Evolutionary conservation across 495 filamentous ascomycete genomes (phyloP), one percentile per base, ranked within the genome.

Genomic region (Daldinia bambusicola): DNA sequence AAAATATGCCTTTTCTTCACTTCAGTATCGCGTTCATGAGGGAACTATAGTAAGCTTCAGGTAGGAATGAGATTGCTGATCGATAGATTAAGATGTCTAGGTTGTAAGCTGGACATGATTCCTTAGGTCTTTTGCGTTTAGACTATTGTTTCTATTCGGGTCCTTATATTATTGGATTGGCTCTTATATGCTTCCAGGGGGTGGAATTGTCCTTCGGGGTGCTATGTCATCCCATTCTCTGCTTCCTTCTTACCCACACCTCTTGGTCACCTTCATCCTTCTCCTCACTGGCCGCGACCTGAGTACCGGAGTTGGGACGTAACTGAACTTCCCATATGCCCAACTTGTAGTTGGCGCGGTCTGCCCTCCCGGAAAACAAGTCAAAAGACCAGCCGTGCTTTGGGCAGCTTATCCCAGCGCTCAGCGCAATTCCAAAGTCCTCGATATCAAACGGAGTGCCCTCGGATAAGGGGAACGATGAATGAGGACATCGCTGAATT

Each of bases 301-400:
- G 55, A 8, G 62, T 50, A n/a, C 37, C 31, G 4, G 69, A 38
- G 2, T 43, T 37, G 37, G 85, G 81, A 6, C 87, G 82, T 37
- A 89, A 61, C 60, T 89, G 79, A 3, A 88, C 83, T 70, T 89
- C 87, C 87, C 87, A 89, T 36, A 85, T 74, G 58, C 85, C 85
- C 18, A 89, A 77, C 72, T 79, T 82, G 70, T 89, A 89, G 63
- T 80, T 88, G n/a, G 82, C 85, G 0, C 85, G 83, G 62, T 89
- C 87, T 4, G 80, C 80, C 63, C 77, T 76, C 2, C 87, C 87
- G 0, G 87, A 83, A 61, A 85, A 84, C 26, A 89, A 67, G 72
- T 89, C 87, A 74, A 89, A 89, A 0, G 86, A 87, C 87, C 87
- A 89, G 40, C 78, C 82, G 67, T 89, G 87, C 69, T 89, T 88